These are phyloP conservation scores for Inga leiocalycina DNA, from an alignment of 306 rosid species.

Conservation along the genomic window DNA sequence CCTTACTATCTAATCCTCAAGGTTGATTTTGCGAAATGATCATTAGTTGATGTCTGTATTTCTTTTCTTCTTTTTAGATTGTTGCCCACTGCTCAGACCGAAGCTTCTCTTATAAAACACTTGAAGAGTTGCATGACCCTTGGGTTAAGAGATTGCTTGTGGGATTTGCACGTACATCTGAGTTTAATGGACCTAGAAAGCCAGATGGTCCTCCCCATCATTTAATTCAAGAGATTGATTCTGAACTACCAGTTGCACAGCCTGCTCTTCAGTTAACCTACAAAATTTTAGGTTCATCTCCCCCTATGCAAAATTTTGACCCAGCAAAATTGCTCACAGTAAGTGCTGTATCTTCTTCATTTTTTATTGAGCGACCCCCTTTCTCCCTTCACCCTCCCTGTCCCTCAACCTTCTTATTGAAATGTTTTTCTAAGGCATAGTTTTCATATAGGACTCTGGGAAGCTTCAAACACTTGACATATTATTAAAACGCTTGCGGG, in stretches of 20 bases:
- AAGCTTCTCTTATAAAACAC: constrained; percentile 73
- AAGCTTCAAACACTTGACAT: constrained; percentile 99
- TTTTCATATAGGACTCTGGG: constrained; percentile 86
- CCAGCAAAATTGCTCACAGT: constrained; percentile 98
- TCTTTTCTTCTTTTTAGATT: constrained; percentile 58
- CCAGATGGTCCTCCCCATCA: constrained; percentile 69
- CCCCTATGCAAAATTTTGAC: constrained; percentile 94
- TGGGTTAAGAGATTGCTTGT: constrained; percentile 88
- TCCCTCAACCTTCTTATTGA: neutral
- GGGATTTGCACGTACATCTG: constrained; percentile 96
- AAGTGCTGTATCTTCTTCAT: constrained; percentile 36
- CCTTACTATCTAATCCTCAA: constrained; percentile 26
- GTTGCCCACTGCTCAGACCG: constrained; percentile 81
- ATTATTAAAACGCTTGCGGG: constrained; percentile 87
- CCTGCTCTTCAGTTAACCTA: constrained; percentile 91
- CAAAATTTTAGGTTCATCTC: constrained; percentile 89
- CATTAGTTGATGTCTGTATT: constrained; percentile 15
- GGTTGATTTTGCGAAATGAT: constrained; percentile 8
- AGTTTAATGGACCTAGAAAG: constrained; percentile 84
- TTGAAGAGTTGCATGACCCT: constrained; percentile 85
- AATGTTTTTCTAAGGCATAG: constrained; percentile 24
- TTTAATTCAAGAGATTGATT: constrained; percentile 90
- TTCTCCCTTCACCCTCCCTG: neutral
- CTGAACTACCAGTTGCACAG: constrained; percentile 68
- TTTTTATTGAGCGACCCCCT: constrained; percentile 5